A percentile compares a stretch with the other conserved stretches of the same genome.
phyloP scores from a whole-genome alignment of 2,329 filamentous ascomycete genomes.

The Fusarium sp. region DNA sequence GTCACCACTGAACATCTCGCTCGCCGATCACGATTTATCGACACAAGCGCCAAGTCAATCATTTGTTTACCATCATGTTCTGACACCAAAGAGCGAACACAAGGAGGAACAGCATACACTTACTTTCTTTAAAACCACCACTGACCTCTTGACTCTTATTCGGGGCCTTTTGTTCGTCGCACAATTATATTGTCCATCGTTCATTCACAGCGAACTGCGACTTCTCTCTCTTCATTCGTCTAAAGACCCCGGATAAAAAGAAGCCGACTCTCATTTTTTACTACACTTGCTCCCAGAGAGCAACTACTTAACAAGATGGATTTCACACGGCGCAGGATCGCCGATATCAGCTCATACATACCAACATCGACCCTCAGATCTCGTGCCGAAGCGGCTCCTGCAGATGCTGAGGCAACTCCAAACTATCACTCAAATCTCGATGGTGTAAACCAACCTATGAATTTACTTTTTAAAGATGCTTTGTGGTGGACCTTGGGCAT shows the following conservation, averaged over 20 bases:
- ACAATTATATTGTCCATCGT: slow-evolving; percentile 10
- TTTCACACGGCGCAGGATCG: slow-evolving; percentile 48
- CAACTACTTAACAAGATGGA: slow-evolving; percentile 48
- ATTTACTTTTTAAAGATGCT: slow-evolving; percentile 67
- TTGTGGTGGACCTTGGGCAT: slow-evolving; percentile 72
- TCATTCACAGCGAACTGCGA: slow-evolving; percentile 19
- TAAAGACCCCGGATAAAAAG: slow-evolving; percentile 18
- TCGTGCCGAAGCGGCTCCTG: slow-evolving; percentile 45
- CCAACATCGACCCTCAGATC: slow-evolving; percentile 49
- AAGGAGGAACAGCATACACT: slow-evolving; percentile 38
- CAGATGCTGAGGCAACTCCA: slow-evolving; percentile 57
- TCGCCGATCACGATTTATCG: slow-evolving; percentile 32
- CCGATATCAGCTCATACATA: slow-evolving; percentile 46
- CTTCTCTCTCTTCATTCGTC: slow-evolving; percentile 24
- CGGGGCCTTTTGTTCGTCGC: slow-evolving; percentile 16
- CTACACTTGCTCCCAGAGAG: slow-evolving; percentile 17
- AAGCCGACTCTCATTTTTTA: slow-evolving; percentile 22
- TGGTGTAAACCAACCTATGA: slow-evolving; percentile 70
- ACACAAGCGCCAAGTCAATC: slow-evolving; percentile 20
- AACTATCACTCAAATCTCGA: slow-evolving; percentile 67
- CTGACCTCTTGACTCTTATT: slow-evolving; percentile 24
- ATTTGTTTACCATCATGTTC: slow-evolving; percentile 37
- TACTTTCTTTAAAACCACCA: slow-evolving; percentile 34
- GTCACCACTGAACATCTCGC: slow-evolving; percentile 20
- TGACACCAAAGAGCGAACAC: slow-evolving; percentile 36